These are phyloP conservation scores for Fusarium sp. DNA, from an alignment of 2,329 filamentous ascomycete species.

Conservation along the genomic window DNA sequence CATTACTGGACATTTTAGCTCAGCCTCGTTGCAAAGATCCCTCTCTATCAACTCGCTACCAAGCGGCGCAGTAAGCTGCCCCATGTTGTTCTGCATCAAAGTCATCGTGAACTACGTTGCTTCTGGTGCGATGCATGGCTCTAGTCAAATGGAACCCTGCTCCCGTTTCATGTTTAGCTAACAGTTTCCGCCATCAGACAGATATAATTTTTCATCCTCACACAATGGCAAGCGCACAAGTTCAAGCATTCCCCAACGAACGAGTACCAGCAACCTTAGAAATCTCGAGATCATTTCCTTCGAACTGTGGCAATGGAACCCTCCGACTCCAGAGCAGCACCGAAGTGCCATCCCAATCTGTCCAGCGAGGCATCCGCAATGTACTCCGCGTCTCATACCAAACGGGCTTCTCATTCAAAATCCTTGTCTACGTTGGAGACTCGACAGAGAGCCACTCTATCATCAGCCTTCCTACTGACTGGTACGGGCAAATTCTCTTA, in stretches of 20 bases:
- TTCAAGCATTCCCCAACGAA: too few species aligned
- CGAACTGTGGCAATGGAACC: conserved; percentile 6
- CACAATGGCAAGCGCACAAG: rapidly evolving
- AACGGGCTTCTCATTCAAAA: conserved; percentile 10
- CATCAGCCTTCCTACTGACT: neutral
- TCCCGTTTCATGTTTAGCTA: neutral
- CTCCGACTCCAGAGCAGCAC: conserved; percentile 1
- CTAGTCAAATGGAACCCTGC: neutral
- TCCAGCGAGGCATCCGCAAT: neutral
- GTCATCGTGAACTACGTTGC: neutral
- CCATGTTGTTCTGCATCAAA: neutral
- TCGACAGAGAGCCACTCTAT: conserved; percentile 2
- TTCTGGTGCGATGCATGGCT: neutral
- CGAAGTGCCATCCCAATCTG: neutral
- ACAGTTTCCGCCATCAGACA: too few species aligned
- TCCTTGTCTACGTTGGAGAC: conserved; percentile 15
- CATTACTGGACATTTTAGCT: neutral
- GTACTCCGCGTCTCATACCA: conserved; percentile 17
- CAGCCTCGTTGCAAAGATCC: neutral
- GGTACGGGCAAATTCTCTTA: conserved; percentile 22
- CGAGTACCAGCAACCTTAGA: neutral
- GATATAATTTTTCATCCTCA: neutral
- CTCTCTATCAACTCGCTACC: neutral
- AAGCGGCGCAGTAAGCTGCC: neutral
- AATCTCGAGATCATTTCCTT: neutral